Conservation (phyloP, 2,329 filamentous ascomycete genomes). For the Rosellinia necatrix region DNA sequence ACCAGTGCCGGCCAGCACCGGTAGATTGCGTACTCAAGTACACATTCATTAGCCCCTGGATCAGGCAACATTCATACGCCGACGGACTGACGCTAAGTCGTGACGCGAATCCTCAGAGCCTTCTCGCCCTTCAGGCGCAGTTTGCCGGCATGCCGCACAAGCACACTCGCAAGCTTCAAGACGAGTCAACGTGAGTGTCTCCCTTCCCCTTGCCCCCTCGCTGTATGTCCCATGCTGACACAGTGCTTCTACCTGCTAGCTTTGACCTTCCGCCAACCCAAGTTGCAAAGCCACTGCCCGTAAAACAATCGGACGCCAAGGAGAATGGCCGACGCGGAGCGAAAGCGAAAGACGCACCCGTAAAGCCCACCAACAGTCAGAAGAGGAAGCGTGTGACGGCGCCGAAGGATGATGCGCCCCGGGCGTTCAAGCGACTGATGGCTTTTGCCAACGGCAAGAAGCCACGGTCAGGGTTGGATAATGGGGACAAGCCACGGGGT, state of each 20-base stretch:
- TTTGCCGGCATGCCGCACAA: slow-evolving; percentile 75
- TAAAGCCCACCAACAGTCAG: slow-evolving; percentile 46
- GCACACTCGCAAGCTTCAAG: slow-evolving; percentile 70
- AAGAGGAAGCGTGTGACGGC: slow-evolving; percentile 53
- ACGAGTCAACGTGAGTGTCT: slow-evolving; percentile 57
- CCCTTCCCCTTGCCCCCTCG: slow-evolving; percentile 12
- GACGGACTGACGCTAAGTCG: no score
- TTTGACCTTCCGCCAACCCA: slow-evolving; percentile 57
- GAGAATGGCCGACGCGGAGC: slow-evolving; percentile 27
- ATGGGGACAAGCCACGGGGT: slow-evolving; percentile 57
- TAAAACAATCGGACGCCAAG: slow-evolving; percentile 43
- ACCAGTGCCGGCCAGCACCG: no score
- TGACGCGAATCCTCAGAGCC: not conserved
- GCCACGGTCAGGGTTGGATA: slow-evolving; percentile 68
- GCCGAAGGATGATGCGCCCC: slow-evolving; percentile 77
- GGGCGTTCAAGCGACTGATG: slow-evolving; percentile 87
- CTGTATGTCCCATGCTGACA: slow-evolving; percentile 28
- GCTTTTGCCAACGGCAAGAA: slow-evolving; percentile 68
- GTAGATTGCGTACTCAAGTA: no score
- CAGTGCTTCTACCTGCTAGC: slow-evolving; percentile 38
- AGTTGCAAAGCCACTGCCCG: slow-evolving; percentile 56
- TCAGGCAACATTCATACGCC: no score
- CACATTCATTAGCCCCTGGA: no score
- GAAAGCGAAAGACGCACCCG: slow-evolving; percentile 28
- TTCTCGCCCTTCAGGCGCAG: not conserved